Evolutionary conservation across 148 eudicot genomes (phyloP).

Genomic region (Simmondsia chinensis): DNA sequence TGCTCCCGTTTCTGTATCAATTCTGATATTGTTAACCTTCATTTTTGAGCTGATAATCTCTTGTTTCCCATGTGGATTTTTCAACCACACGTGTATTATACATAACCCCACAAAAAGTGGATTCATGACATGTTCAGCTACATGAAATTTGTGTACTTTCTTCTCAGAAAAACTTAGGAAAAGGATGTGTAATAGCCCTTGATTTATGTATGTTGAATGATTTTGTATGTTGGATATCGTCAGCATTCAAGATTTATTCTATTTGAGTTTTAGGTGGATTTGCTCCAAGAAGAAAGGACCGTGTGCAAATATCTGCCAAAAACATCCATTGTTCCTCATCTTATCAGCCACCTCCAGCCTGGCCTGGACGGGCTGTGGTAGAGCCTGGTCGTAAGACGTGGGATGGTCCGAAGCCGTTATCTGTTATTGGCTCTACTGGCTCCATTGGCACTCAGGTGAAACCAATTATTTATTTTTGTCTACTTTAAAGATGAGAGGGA

Average conservation of each 20-base stretch:
- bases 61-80: too few species aligned
- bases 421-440: conserved; percentile 94
- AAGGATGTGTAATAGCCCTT: background rate
- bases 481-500: background rate
- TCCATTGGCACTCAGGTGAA: conserved; percentile 97
- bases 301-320: conserved; percentile 27
- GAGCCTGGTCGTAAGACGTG: conserved; percentile 60
- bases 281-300: conserved; percentile 49
- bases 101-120: background rate
- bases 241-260: too few species aligned
- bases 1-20: too few species aligned
- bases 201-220: background rate
- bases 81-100: too few species aligned
- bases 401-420: conserved; percentile 95
- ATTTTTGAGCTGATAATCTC: too few species aligned
- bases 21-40: too few species aligned
- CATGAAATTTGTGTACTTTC: background rate
- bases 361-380: conserved; percentile 86
- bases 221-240: too few species aligned
- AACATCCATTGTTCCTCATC: conserved; percentile 78
- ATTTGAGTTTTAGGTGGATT: conserved; percentile 40
- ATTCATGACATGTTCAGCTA: background rate
- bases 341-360: conserved; percentile 91
- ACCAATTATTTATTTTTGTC: background rate
- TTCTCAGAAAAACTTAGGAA: too few species aligned